These are phyloP conservation scores for Effrenium voratum DNA, from an alignment of 73 alveolate genomes.

Conservation along the genomic window DNA sequence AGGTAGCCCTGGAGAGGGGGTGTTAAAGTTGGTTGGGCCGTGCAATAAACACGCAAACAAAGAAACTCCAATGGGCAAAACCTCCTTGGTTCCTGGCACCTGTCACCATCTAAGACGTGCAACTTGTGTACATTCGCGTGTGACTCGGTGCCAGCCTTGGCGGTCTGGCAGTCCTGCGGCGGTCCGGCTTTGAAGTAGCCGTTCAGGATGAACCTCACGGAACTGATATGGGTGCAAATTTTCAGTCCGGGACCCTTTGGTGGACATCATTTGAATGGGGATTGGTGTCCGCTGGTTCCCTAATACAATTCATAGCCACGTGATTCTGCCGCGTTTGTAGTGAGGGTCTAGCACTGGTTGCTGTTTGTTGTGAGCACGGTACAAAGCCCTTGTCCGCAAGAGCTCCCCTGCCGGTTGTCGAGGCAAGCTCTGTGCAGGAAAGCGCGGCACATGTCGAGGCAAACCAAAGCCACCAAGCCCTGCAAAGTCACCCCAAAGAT, in stretches of 20 bases:
- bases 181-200: constrained; percentile 77
- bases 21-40: neutral
- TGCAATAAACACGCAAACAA: neutral
- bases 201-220: constrained; percentile 40
- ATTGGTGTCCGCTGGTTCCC: neutral
- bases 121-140: neutral
- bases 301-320: neutral
- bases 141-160: constrained; percentile 22
- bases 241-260: neutral
- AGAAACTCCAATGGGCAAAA: neutral
- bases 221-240: neutral
- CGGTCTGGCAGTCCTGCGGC: constrained; percentile 79
- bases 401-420: too few relatives aligned
- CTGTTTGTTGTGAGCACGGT: too few relatives aligned
- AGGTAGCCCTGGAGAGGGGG: neutral
- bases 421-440: neutral
- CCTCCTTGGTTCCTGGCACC: neutral
- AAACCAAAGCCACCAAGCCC: neutral
- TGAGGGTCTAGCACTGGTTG: too few relatives aligned
- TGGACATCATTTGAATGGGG: too few relatives aligned
- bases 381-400: too few relatives aligned
- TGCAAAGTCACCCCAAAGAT: too few relatives aligned
- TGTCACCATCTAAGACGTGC: neutral
- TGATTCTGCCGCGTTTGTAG: too few relatives aligned
- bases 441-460: neutral